phyloP scores from a whole-genome alignment of 1,139 yeast genomes.

The Diutina pseudorugosa region DNA sequence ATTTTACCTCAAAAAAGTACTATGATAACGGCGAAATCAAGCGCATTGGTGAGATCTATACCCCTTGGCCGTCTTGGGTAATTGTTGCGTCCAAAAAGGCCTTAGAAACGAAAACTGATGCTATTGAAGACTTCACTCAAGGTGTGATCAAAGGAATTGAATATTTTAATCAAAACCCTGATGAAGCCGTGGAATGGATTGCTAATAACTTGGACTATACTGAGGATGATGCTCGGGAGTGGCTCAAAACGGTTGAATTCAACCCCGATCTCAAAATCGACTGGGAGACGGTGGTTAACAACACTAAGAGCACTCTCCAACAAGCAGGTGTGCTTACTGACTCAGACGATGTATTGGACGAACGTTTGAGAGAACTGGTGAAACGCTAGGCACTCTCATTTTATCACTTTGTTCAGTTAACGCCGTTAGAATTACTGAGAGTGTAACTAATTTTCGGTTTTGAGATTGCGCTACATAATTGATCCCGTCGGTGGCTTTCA shows the following conservation, averaged over 20 bases:
- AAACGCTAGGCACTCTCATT: too few relatives aligned
- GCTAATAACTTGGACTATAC: constrained; percentile 61
- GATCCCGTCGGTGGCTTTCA: too few relatives aligned
- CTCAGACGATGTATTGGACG: constrained; percentile 16
- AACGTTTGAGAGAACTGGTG: constrained; percentile 12
- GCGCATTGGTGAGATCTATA: constrained; percentile 74
- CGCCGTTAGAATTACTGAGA: too few relatives aligned
- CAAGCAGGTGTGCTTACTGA: constrained; percentile 48
- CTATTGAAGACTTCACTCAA: constrained; percentile 29
- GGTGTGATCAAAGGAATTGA: constrained; percentile 57
- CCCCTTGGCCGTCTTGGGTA: constrained; percentile 98
- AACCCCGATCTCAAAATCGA: constrained; percentile 39
- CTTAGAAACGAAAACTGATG: constrained; percentile 14
- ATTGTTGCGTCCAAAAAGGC: constrained; percentile 38
- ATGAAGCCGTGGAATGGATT: constrained; percentile 59
- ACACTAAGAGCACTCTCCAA: constrained; percentile 46
- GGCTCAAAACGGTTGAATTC: constrained; percentile 71
- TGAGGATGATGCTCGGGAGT: constrained; percentile 61
- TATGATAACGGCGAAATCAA: constrained; percentile 73
- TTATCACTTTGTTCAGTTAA: too few relatives aligned
- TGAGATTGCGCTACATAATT: too few relatives aligned
- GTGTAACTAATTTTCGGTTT: too few relatives aligned
- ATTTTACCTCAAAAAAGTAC: constrained; percentile 78
- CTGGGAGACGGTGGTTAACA: constrained; percentile 36
- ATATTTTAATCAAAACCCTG: constrained; percentile 46